These are phyloP conservation scores for Dactylis glomerata DNA, from an alignment of 176 grass and related monocot genomes.

Conservation along the genomic window DNA sequence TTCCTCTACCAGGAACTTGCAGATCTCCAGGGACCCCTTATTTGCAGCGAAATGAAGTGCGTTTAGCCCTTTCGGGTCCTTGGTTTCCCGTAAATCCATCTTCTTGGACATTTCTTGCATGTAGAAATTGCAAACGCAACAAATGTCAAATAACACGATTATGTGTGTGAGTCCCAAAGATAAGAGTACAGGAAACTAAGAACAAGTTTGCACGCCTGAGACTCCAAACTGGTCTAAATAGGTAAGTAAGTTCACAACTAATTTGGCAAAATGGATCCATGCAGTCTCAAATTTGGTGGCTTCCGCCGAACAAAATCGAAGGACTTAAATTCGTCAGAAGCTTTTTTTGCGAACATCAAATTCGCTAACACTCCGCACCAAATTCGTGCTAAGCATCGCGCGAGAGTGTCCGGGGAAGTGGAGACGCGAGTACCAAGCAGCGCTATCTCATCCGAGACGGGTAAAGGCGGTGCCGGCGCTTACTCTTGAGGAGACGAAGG, in stretches of 20 bases:
- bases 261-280: background rate
- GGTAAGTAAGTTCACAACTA: background rate
- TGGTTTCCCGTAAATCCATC: conserved; percentile 4
- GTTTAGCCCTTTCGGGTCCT: conserved; percentile 7
- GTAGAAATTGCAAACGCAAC: background rate
- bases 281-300: background rate
- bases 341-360: background rate
- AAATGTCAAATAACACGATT: background rate
- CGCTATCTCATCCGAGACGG: background rate
- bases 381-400: background rate
- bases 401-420: background rate
- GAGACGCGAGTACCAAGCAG: background rate
- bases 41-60: conserved; percentile 37
- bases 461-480: background rate
- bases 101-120: conserved; percentile 5
- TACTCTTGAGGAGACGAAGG: conserved; percentile 18
- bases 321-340: too few relatives aligned
- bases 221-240: background rate
- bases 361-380: background rate
- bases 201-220: background rate
- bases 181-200: background rate
- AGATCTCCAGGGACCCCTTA: conserved; percentile 11
- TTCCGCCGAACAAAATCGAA: background rate
- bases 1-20: conserved; percentile 41
- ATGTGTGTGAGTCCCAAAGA: background rate